Conservation (phyloP, 2,329 filamentous ascomycete species). For the Knoxdaviesia proteae region DNA sequence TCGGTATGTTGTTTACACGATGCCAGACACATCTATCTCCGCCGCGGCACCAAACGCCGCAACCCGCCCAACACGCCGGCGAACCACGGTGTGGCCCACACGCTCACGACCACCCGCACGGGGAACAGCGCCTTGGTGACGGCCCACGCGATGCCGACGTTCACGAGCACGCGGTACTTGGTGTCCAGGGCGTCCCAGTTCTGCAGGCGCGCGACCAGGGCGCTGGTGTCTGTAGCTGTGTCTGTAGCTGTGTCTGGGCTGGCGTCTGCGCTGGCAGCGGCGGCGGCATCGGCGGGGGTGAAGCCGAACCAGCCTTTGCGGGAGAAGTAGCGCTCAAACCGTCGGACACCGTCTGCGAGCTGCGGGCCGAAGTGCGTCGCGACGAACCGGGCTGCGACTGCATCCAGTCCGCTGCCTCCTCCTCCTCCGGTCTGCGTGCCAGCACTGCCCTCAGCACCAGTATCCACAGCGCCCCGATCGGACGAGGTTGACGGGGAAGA, state of each 20-base stretch:
- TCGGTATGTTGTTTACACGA: too few relatives aligned
- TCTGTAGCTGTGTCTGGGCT: too few relatives aligned
- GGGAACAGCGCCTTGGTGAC: constrained; percentile 75
- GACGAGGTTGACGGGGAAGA: too few relatives aligned
- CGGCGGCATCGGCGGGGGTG: constrained; percentile 11
- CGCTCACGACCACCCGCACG: constrained; percentile 51
- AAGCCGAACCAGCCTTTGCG: constrained; percentile 67
- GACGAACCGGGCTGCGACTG: constrained; percentile 9
- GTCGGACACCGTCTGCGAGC: constrained; percentile 41
- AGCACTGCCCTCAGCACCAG: too few relatives aligned
- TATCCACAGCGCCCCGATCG: too few relatives aligned
- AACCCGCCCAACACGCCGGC: constrained; percentile 33
- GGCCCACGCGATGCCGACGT: constrained; percentile 75
- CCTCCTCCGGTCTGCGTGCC: too few relatives aligned
- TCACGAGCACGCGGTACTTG: constrained; percentile 35
- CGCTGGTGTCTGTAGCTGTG: constrained; percentile 4
- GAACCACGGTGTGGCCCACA: constrained; percentile 89
- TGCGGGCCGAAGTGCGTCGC: constrained; percentile 26
- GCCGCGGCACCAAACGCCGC: too few relatives aligned
- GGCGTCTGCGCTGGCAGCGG: constrained; percentile 1
- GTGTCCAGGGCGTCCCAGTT: constrained; percentile 13
- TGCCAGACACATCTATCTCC: too few relatives aligned
- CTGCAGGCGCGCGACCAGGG: constrained; percentile 10
- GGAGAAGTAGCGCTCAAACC: constrained; percentile 58
- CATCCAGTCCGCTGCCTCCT: too few relatives aligned